These are phyloP conservation scores for Sparassis latifolia DNA, from an alignment of 1,284 basidiomycete species.

Conservation along the genomic window DNA sequence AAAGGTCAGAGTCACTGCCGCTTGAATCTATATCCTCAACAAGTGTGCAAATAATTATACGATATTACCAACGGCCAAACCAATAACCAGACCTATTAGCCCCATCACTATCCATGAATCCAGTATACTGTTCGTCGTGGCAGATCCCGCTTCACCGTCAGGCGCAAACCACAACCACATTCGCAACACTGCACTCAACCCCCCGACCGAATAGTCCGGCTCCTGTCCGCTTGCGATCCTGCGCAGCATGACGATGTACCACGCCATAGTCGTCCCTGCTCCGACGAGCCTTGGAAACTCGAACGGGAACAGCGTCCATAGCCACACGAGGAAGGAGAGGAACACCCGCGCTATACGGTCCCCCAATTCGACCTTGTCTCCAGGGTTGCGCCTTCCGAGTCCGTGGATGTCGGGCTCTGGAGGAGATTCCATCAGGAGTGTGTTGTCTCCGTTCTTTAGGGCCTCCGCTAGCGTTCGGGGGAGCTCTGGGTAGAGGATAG, in stretches of 20 bases:
- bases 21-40: too few species aligned
- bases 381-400: too few species aligned
- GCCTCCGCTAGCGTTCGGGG: conserved; percentile 15
- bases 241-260: conserved; percentile 22
- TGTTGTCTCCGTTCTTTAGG: not conserved
- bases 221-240: conserved; percentile 13
- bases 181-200: conserved; percentile 15
- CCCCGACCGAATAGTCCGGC: conserved; percentile 13
- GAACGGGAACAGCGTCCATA: conserved; percentile 14
- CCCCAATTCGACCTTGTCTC: too few species aligned
- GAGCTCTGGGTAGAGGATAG: conserved; percentile 60
- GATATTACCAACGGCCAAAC: not conserved
- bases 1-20: too few species aligned
- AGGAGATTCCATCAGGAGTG: conserved; percentile 3
- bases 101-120: conserved; percentile 5
- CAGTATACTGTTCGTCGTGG: not conserved
- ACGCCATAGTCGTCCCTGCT: conserved; percentile 18
- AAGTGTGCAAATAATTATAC: not conserved
- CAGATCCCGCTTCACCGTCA: not conserved
- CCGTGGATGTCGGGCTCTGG: conserved; percentile 1
- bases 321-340: conserved; percentile 2
- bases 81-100: conserved; percentile 3
- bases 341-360: too few species aligned
- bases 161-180: conserved; percentile 20
- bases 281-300: conserved; percentile 21